Evolutionary conservation across 1,284 basidiomycete species (phyloP), one percentile per base, ranked within the genome.

Genomic region (Lentinus polychrous): DNA sequence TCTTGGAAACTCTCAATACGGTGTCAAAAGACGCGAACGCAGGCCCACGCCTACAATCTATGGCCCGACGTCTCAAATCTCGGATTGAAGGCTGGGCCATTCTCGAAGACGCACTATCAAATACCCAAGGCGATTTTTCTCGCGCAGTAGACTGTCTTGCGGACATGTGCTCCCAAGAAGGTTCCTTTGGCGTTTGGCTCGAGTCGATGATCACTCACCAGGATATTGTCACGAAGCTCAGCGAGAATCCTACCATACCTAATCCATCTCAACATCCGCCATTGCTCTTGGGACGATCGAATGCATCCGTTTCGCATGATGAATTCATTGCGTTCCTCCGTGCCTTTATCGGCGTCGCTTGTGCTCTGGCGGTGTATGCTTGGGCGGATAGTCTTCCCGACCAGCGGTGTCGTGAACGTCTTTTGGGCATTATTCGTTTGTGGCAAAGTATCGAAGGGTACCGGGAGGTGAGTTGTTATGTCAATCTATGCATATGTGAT

Each of bases 361-460:
- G 73, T 42, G 78, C 86, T 8, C 64, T 90, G n/a, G 79, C 79
- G 1, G 82, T 86, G n/a, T 82, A 81, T 58, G 82, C 83, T 6
- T 90, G 85, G 82, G 77, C 86, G 15, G 86, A 89, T 57, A 83
- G 83, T 60, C 66, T 86, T n/a, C 81, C 81, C 1, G 75, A 81
- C 51, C 73, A 77, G 49, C 62, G 64, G 14, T 84, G 83, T 57
- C 72, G 82, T 7, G 81, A 85, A 55, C 73, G 79, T 39, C 71
- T 75, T 0, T 62, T 89, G 7, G 76, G 74, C 8, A 71, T 87
- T 10, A 51, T 89, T 45, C 73, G 77, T 14, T 52, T 88, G 24
- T 90, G 87, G 87, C 86, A 89, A 63, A 70, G 66, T 33, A 65
- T 75, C 2, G 72, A 78, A 45, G 81, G 81, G 2, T 86, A 85